Evolutionary conservation across 331 rosid genomes (phyloP).

Genomic region (Malus hybrid): DNA sequence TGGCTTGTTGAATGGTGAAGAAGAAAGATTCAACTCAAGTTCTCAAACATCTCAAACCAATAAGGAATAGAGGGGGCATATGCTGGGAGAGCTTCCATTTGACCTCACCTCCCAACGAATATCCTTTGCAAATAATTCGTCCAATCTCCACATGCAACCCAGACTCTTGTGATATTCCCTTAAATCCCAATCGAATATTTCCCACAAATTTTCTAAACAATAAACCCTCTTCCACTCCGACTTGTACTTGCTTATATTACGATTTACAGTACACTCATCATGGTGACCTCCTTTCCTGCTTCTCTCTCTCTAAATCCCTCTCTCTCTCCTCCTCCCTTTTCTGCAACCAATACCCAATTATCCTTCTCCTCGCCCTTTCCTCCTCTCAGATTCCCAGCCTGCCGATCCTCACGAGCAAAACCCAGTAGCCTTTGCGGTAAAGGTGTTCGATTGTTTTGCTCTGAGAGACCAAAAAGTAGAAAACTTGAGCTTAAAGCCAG

Average conservation of each 20-base stretch:
- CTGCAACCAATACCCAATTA: slow-evolving; percentile 15
- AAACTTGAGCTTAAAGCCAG: slow-evolving; percentile 26
- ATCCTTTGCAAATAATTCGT: slow-evolving; percentile 26
- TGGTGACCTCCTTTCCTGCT: slow-evolving; percentile 24
- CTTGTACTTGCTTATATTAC: neutral
- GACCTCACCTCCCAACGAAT: slow-evolving; percentile 48
- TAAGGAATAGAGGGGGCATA: slow-evolving; percentile 29
- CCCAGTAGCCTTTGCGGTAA: slow-evolving; percentile 35
- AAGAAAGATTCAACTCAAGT: neutral
- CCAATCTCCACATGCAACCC: neutral
- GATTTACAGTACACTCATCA: neutral
- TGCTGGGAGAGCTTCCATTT: slow-evolving; percentile 27
- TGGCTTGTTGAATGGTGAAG: neutral
- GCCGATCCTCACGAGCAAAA: slow-evolving; percentile 17
- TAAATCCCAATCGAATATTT: neutral
- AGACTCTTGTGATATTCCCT: neutral
- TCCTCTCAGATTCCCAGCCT: slow-evolving; percentile 21
- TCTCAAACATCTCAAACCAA: neutral
- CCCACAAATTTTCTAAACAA: neutral
- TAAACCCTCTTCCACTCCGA: neutral
- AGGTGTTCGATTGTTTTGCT: slow-evolving; percentile 7
- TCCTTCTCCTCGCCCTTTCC: slow-evolving; percentile 4
- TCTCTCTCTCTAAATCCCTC: slow-evolving; percentile 60
- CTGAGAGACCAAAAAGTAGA: slow-evolving; percentile 20
- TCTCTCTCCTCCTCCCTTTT: slow-evolving; percentile 50